These are phyloP conservation scores for Sporothrix luriei DNA, from an alignment of 2,329 filamentous ascomycete genomes.

Conservation along the genomic window DNA sequence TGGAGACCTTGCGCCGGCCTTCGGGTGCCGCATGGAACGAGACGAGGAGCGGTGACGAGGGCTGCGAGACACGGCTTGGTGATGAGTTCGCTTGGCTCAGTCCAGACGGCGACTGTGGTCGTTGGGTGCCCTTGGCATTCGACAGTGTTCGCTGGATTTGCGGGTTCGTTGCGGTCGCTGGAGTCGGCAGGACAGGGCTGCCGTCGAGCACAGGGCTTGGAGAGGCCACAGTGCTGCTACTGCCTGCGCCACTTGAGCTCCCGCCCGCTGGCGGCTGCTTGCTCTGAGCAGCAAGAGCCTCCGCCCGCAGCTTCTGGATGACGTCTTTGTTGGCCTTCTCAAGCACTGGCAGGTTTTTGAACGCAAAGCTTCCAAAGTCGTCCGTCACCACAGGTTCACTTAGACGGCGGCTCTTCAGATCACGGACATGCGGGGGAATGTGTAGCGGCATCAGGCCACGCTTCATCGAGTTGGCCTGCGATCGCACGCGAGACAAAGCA, in stretches of 20 bases:
- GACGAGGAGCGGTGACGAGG: slow-evolving; percentile 90
- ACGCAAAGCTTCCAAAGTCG: slow-evolving; percentile 94
- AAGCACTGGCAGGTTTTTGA: slow-evolving; percentile 94
- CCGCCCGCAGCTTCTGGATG: slow-evolving; percentile 90
- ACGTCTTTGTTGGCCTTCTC: slow-evolving; percentile 99
- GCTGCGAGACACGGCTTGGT: slow-evolving; percentile 75
- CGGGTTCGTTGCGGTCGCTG: slow-evolving; percentile 46
- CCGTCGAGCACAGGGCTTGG: slow-evolving; percentile 75
- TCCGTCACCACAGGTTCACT: slow-evolving; percentile 88
- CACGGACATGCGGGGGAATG: slow-evolving; percentile 93
- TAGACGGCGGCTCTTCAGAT: slow-evolving; percentile 80
- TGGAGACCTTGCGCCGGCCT: slow-evolving; percentile 83
- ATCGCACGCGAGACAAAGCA: slow-evolving; percentile 84
- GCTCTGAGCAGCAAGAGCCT: slow-evolving; percentile 73
- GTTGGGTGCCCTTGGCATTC: slow-evolving; percentile 73
- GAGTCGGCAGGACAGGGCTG: slow-evolving; percentile 71
- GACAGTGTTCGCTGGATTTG: slow-evolving; percentile 82
- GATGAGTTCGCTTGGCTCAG: slow-evolving; percentile 80
- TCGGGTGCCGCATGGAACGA: slow-evolving; percentile 90
- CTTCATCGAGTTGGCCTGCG: slow-evolving; percentile 84
- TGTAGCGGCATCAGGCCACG: slow-evolving; percentile 92
- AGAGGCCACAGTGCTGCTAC: slow-evolving; percentile 47
- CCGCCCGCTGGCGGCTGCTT: slow-evolving; percentile 48
- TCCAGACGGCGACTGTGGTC: slow-evolving; percentile 84
- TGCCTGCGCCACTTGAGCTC: slow-evolving; percentile 48